Conservation (phyloP, 2,329 filamentous ascomycete species). For the Dactylellina parvicollis region DNA sequence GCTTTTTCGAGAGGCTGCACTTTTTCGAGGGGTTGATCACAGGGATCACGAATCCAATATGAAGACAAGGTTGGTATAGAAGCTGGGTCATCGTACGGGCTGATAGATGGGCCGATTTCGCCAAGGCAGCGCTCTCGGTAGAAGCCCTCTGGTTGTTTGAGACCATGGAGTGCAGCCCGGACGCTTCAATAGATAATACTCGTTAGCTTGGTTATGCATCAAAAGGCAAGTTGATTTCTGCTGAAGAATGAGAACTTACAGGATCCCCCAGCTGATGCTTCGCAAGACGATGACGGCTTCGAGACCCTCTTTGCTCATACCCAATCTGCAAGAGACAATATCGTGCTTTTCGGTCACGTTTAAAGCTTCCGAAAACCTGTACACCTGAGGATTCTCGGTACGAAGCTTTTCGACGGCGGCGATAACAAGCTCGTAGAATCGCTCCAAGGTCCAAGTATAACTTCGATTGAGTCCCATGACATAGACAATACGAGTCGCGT, state of each 20-base stretch:
- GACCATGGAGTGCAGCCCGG: constrained; percentile 24
- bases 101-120: constrained; percentile 27
- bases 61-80: constrained; percentile 20
- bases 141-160: constrained; percentile 44
- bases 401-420: constrained; percentile 23
- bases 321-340: constrained; percentile 17
- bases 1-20: too few relatives aligned
- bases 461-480: constrained; percentile 4
- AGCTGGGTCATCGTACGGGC: constrained; percentile 13
- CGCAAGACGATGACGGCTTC: constrained; percentile 22
- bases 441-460: constrained; percentile 32
- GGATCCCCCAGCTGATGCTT: constrained; percentile 28
- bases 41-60: constrained; percentile 23
- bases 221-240: not conserved
- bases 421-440: constrained; percentile 31
- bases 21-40: constrained; percentile 9
- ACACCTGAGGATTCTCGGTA: constrained; percentile 28
- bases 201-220: not conserved
- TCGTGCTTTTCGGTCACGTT: constrained; percentile 4
- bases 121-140: constrained; percentile 31
- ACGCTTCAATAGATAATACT: constrained; percentile 2
- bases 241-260: constrained; percentile 13
- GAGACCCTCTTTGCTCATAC: not conserved
- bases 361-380: constrained; percentile 7
- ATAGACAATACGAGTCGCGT: constrained; percentile 30